Conservation (phyloP, 2,329 filamentous ascomycete species). For the Cyanodermella asteris region DNA sequence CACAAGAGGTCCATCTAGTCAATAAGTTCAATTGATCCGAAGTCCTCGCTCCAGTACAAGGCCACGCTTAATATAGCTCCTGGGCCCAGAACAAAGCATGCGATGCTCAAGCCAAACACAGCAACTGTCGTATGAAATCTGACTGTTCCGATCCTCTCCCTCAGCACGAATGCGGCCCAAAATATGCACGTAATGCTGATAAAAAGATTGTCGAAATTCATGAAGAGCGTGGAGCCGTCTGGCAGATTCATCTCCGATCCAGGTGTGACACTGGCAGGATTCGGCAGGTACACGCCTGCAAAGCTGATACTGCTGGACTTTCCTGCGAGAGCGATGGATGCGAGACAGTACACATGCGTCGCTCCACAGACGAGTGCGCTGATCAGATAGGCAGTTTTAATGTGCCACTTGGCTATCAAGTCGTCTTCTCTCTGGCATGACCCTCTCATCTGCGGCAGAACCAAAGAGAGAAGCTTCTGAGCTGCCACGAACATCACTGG, state of each 20-base stretch:
- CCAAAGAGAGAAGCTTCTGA: conserved; percentile 1
- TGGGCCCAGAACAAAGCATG: conserved; percentile 1
- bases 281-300: conserved; percentile 1
- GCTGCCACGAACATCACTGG: not conserved
- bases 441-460: conserved; percentile 1
- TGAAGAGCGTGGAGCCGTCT: conserved; percentile 1
- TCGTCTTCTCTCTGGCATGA: conserved; percentile 1
- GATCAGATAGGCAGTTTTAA: conserved; percentile 1
- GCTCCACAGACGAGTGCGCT: not conserved
- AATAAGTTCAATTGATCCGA: not conserved
- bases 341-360: conserved; percentile 1
- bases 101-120: not conserved
- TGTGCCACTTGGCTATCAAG: conserved; percentile 1
- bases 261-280: conserved; percentile 1
- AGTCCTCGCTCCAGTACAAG: conserved; percentile 1
- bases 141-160: not conserved
- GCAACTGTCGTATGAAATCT: not conserved
- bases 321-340: conserved; percentile 1
- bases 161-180: conserved; percentile 1
- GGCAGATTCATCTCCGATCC: conserved; percentile 1
- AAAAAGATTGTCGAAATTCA: conserved; percentile 1
- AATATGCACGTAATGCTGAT: conserved; percentile 1
- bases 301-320: conserved; percentile 1
- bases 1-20: not conserved
- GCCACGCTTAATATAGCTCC: conserved; percentile 1